phyloP scores from a whole-genome alignment of 1,139 yeast species.

The Yamadazyma aaseri region DNA sequence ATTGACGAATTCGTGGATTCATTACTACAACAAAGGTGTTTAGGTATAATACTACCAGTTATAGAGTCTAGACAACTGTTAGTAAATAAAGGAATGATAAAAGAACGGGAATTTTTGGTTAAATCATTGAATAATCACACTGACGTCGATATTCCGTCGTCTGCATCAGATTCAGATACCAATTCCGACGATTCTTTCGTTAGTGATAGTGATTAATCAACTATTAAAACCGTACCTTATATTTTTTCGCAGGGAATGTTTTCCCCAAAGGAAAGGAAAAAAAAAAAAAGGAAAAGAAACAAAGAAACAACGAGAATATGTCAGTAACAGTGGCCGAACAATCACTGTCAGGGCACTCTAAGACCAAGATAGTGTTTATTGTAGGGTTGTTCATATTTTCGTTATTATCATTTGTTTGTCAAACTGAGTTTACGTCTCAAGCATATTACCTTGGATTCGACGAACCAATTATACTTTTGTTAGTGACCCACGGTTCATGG shows the following conservation, averaged over 20 bases:
- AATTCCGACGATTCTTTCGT: slow-evolving; percentile 8
- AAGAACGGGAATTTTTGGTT: slow-evolving; percentile 34
- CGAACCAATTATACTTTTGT: slow-evolving; percentile 68
- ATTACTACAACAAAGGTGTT: slow-evolving; percentile 51
- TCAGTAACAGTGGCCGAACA: slow-evolving; percentile 16
- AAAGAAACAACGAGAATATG: too few species aligned
- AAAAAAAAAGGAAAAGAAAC: too few species aligned
- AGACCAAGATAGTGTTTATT: slow-evolving; percentile 51
- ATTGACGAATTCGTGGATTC: slow-evolving; percentile 65
- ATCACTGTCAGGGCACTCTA: slow-evolving; percentile 17
- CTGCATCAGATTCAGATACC: background rate
- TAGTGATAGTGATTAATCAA: slow-evolving; percentile 15
- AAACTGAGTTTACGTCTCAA: slow-evolving; percentile 78
- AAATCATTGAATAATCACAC: slow-evolving; percentile 7
- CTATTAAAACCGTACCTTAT: too few species aligned
- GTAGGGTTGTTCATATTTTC: slow-evolving; percentile 58
- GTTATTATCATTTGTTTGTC: slow-evolving; percentile 65
- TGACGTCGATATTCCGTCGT: slow-evolving; percentile 1
- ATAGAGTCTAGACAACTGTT: slow-evolving; percentile 37
- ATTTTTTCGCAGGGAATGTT: too few species aligned
- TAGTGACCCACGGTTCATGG: slow-evolving; percentile 82
- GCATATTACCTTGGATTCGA: slow-evolving; percentile 58
- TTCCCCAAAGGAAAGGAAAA: too few species aligned
- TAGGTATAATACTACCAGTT: slow-evolving; percentile 63
- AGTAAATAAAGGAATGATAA: slow-evolving; percentile 39